Conservation (phyloP, 495 filamentous ascomycete species). For the Sordaria brevicollis region DNA sequence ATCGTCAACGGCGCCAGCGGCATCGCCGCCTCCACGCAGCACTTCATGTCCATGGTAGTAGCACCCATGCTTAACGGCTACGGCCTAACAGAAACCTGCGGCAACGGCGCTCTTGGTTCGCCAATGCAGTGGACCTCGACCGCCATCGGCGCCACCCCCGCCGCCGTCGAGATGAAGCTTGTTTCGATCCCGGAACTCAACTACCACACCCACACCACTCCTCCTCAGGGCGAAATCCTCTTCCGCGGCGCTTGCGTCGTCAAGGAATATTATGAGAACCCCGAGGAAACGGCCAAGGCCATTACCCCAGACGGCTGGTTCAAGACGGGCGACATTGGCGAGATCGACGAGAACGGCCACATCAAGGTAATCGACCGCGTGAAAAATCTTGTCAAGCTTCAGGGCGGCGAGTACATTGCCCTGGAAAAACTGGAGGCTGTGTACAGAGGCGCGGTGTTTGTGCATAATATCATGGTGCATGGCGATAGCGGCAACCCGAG, state of each 20-base stretch:
- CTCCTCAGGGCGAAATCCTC: slow-evolving; percentile 79
- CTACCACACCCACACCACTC: slow-evolving; percentile 63
- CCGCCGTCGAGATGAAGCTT: slow-evolving; percentile 61
- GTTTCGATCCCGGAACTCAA: slow-evolving; percentile 77
- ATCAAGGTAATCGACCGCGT: slow-evolving; percentile 81
- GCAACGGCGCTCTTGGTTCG: slow-evolving; percentile 55
- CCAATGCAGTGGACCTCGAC: slow-evolving; percentile 56
- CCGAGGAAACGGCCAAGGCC: slow-evolving; percentile 70
- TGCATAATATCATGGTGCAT: slow-evolving; percentile 52
- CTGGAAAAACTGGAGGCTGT: slow-evolving; percentile 57
- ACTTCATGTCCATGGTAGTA: slow-evolving; percentile 69
- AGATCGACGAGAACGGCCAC: slow-evolving; percentile 64
- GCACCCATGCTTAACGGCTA: slow-evolving; percentile 74
- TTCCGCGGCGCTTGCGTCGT: slow-evolving; percentile 63
- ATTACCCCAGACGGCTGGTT: slow-evolving; percentile 86
- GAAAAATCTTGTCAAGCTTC: slow-evolving; percentile 71
- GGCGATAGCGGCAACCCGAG: slow-evolving; percentile 38
- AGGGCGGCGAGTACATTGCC: slow-evolving; percentile 56
- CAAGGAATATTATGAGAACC: slow-evolving; percentile 68
- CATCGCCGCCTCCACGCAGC: slow-evolving; percentile 62
- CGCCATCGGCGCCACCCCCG: slow-evolving; percentile 62
- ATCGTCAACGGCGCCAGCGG: slow-evolving; percentile 82
- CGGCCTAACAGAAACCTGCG: slow-evolving; percentile 82
- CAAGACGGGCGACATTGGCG: slow-evolving; percentile 76
- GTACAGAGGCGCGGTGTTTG: slow-evolving; percentile 44